A percentile compares a stretch with the other conserved stretches of the same genome.
These are phyloP conservation scores for Mycotypha africana DNA, from an alignment of 371 early-diverging fungal species.

Conservation along the genomic window DNA sequence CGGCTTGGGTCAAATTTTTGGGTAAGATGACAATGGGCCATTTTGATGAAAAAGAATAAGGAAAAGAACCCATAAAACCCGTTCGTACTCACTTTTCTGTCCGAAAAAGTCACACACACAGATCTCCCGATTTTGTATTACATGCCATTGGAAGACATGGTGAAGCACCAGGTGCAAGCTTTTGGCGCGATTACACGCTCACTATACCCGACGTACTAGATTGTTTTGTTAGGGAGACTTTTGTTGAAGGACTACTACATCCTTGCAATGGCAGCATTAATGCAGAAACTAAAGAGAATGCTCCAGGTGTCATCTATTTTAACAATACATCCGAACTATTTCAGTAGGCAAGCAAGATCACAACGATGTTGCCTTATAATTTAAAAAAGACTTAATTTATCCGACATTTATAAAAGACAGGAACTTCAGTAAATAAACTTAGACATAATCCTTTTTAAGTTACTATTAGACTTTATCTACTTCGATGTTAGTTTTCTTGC, in stretches of 20 bases:
- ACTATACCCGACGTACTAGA: constrained; percentile 26
- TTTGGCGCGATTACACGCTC: constrained; percentile 43
- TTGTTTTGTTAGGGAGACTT: constrained; percentile 41
- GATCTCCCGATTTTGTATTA: constrained; percentile 35
- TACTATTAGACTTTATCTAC: too few species aligned
- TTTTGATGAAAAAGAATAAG: neutral
- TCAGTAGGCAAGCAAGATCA: too few species aligned
- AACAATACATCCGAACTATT: too few species aligned
- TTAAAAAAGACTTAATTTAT: too few species aligned
- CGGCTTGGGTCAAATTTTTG: constrained; percentile 44
- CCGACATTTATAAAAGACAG: too few species aligned
- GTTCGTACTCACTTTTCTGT: neutral
- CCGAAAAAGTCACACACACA: constrained; percentile 23
- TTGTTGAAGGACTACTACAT: constrained; percentile 33
- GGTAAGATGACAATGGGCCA: constrained; percentile 13
- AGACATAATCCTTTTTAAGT: too few species aligned
- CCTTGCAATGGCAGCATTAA: too few species aligned
- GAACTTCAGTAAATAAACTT: too few species aligned
- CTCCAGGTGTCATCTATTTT: too few species aligned
- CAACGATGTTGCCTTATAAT: too few species aligned
- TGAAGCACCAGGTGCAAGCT: constrained; percentile 28
- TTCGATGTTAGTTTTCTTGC: too few species aligned
- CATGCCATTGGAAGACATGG: constrained; percentile 39
- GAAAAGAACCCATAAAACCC: neutral
- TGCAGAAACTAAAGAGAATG: too few species aligned